A percentile compares a stretch with the other conserved stretches of the same genome.
These are phyloP conservation scores for Elaeis guineensis DNA, from an alignment of 176 grass and related monocot species.

Conservation along the genomic window DNA sequence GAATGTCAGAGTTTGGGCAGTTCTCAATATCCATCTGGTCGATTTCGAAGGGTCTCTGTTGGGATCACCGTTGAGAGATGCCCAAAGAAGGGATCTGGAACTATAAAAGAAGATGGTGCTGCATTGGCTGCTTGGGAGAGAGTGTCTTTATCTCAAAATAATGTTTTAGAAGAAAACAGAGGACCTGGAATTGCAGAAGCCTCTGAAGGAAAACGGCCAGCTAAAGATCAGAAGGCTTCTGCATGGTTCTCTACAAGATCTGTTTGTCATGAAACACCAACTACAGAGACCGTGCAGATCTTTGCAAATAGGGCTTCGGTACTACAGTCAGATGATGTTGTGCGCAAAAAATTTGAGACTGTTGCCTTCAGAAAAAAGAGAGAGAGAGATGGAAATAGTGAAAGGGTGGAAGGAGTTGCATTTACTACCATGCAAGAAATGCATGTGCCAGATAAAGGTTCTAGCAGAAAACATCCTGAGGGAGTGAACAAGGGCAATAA, in stretches of 20 bases:
- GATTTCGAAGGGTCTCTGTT: conserved; percentile 82
- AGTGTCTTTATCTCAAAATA: conserved; percentile 32
- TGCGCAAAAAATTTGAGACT: conserved; percentile 27
- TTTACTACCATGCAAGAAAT: conserved; percentile 33
- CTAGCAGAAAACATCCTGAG: conserved; percentile 7
- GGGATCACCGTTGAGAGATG: conserved; percentile 36
- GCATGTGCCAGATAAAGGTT: not conserved
- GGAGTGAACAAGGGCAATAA: conserved; percentile 39
- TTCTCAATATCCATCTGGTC: conserved; percentile 47
- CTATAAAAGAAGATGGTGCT: conserved; percentile 20
- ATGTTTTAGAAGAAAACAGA: conserved; percentile 6
- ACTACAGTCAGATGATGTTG: conserved; percentile 24
- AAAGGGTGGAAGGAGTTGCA: conserved; percentile 25
- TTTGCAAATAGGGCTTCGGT: conserved; percentile 30
- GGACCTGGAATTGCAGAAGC: not conserved
- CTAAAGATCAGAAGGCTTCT: not conserved
- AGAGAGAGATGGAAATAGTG: conserved; percentile 30
- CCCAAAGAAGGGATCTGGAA: conserved; percentile 28
- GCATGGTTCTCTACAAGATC: not conserved
- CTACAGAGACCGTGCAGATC: not conserved
- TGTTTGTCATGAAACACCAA: not conserved
- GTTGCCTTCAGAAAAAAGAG: conserved; percentile 38
- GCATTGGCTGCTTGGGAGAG: conserved; percentile 19
- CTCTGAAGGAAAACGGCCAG: not conserved
- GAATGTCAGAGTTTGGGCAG: conserved; percentile 52